A percentile compares a stretch with the other conserved stretches of the same genome.
These are phyloP conservation scores for Cutaneotrichosporon arboriforme DNA, from an alignment of 1,284 basidiomycete genomes.

Conservation along the genomic window DNA sequence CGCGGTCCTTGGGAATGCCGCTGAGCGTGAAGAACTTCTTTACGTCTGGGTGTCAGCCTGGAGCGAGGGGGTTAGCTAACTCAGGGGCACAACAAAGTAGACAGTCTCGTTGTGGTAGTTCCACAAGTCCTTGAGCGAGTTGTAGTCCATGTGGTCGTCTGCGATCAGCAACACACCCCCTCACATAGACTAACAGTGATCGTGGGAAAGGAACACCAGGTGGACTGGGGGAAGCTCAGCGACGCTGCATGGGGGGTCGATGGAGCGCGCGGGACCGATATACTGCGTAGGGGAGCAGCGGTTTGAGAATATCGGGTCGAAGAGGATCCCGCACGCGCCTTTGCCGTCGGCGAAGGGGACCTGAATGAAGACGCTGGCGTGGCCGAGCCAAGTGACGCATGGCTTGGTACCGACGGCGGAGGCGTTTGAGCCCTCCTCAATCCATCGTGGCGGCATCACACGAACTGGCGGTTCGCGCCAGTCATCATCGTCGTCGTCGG, in stretches of 20 bases:
- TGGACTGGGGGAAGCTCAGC: slow-evolving; percentile 43
- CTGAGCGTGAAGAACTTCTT: slow-evolving; percentile 41
- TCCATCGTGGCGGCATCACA: slow-evolving; percentile 36
- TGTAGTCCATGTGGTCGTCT: slow-evolving; percentile 49
- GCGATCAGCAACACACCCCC: too few species aligned
- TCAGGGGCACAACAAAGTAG: slow-evolving; percentile 45
- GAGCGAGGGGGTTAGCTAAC: neutral
- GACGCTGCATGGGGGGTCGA: slow-evolving; percentile 42
- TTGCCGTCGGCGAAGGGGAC: slow-evolving; percentile 22
- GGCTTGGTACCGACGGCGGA: neutral
- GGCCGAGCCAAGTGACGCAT: slow-evolving; percentile 45
- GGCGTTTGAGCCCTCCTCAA: neutral
- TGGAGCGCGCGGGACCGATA: slow-evolving; percentile 42
- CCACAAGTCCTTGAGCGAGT: slow-evolving; percentile 45
- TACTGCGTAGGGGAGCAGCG: slow-evolving; percentile 46
- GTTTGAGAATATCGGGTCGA: slow-evolving; percentile 48
- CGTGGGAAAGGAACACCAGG: slow-evolving; percentile 43
- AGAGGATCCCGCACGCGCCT: slow-evolving; percentile 35
- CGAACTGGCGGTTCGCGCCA: slow-evolving; percentile 43
- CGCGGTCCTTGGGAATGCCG: slow-evolving; percentile 34
- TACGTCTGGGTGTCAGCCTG: slow-evolving; percentile 21
- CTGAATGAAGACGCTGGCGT: slow-evolving; percentile 41
- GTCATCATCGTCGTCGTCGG: slow-evolving; percentile 39
- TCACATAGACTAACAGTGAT: slow-evolving; percentile 42
- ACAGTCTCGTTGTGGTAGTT: slow-evolving; percentile 36